These are phyloP conservation scores for Aspergillus hancockii DNA, from an alignment of 495 filamentous ascomycete species.

Conservation along the genomic window DNA sequence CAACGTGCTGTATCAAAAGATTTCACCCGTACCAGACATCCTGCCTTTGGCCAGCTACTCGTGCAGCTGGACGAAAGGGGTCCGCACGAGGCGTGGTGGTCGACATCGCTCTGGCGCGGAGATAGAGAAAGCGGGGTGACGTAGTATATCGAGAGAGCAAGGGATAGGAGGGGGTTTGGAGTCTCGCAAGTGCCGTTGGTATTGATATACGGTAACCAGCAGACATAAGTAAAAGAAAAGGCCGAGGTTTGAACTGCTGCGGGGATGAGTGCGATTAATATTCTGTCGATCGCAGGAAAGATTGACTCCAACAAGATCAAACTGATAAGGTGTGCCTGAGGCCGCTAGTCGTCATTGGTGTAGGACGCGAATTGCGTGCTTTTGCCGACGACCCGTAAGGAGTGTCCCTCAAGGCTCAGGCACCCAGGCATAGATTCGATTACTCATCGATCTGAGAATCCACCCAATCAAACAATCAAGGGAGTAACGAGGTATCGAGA, in stretches of 20 bases:
- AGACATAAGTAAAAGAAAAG: constrained; percentile 17
- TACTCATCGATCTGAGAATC: constrained; percentile 1
- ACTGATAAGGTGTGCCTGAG: constrained; percentile 3
- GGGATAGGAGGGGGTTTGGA: constrained; percentile 8
- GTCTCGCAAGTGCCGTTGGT: constrained; percentile 7
- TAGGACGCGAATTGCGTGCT: constrained; percentile 14
- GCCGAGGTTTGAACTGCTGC: constrained; percentile 4
- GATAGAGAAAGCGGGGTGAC: constrained; percentile 27
- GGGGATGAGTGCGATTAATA: constrained; percentile 1
- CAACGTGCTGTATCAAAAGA: background rate
- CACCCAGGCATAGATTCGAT: constrained; percentile 4
- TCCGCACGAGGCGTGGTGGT: constrained; percentile 44
- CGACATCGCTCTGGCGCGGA: constrained; percentile 43
- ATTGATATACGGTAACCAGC: constrained; percentile 6
- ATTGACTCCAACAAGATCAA: constrained; percentile 1
- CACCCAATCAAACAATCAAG: background rate
- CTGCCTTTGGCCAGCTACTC: constrained; percentile 79
- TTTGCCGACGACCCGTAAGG: background rate
- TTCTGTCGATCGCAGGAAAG: constrained; percentile 2
- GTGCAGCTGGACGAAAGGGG: constrained; percentile 68
- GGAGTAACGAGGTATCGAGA: too few species aligned
- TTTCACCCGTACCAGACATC: constrained; percentile 79
- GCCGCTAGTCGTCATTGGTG: background rate
- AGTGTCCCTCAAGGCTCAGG: too few species aligned
- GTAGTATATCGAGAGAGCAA: constrained; percentile 12